A percentile compares a stretch with the other conserved stretches of the same genome.
These are phyloP conservation scores for Globisporangium camurandrum DNA, from an alignment of 352 stramenopile genomes.

Conservation along the genomic window DNA sequence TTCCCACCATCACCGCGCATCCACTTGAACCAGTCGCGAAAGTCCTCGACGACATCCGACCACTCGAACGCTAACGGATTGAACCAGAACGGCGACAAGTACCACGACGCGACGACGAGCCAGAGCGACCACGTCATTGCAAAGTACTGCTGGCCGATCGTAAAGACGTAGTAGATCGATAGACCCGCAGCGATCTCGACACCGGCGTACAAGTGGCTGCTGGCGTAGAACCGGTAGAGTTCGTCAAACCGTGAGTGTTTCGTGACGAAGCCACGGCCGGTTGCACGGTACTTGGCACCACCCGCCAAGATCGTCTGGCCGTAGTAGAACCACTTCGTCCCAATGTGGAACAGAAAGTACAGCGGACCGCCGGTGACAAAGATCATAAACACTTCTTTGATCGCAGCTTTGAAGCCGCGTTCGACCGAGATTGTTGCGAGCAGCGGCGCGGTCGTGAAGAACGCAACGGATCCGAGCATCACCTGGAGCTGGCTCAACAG, in stretches of 20 bases:
- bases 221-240: conserved; percentile 97
- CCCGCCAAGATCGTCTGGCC: conserved; percentile 97
- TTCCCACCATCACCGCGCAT: conserved; percentile 91
- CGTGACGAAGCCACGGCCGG: conserved; percentile 97
- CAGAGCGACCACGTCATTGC: conserved; percentile 97
- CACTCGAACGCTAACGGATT: conserved; percentile 97
- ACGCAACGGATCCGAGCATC: conserved; percentile 93
- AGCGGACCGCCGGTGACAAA: conserved; percentile 96
- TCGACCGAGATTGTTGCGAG: conserved; percentile 97
- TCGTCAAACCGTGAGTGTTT: conserved; percentile 98
- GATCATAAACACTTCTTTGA: conserved; percentile 92
- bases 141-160: conserved; percentile 93
- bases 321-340: conserved; percentile 99
- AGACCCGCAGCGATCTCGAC: conserved; percentile 89
- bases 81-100: conserved; percentile 97
- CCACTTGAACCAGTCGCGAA: conserved; percentile 88
- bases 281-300: conserved; percentile 97
- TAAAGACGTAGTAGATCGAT: conserved; percentile 93
- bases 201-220: conserved; percentile 95
- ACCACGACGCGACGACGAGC: conserved; percentile 81
- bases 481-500: conserved; percentile 94
- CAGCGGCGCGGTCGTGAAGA: conserved; percentile 96
- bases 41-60: conserved; percentile 90
- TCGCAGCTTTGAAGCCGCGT: conserved; percentile 92
- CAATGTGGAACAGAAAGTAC: conserved; percentile 99